A percentile compares a stretch with the other conserved stretches of the same genome.
Evolutionary conservation across 2,329 filamentous ascomycete species (phyloP).

Genomic region (Penicillium sp.): DNA sequence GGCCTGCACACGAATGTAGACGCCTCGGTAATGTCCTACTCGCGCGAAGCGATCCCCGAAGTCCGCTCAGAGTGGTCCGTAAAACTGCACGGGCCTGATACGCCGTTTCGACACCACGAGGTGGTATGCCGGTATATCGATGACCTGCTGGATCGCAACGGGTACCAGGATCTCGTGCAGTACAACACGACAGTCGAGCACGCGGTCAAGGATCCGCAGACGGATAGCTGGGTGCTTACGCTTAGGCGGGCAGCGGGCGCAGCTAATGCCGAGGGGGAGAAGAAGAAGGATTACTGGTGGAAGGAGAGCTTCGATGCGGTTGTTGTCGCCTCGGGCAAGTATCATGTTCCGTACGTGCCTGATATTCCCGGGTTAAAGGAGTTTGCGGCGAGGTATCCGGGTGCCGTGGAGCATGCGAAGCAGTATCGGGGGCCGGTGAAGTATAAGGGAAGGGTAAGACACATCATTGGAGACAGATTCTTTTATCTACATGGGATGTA

Average conservation of each 20-base stretch:
- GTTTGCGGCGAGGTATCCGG: slow-evolving; percentile 44
- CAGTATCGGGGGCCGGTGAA: slow-evolving; percentile 43
- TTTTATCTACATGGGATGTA: too few relatives aligned
- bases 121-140: slow-evolving; percentile 62
- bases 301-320: slow-evolving; percentile 66
- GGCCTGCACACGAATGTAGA: slow-evolving; percentile 70
- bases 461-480: not conserved
- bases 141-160: slow-evolving; percentile 58
- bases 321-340: slow-evolving; percentile 65
- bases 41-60: slow-evolving; percentile 59
- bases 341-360: slow-evolving; percentile 60
- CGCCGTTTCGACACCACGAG: slow-evolving; percentile 66
- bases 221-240: slow-evolving; percentile 58
- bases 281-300: slow-evolving; percentile 63
- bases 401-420: slow-evolving; percentile 48
- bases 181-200: slow-evolving; percentile 66
- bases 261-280: slow-evolving; percentile 27
- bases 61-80: slow-evolving; percentile 49
- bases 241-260: slow-evolving; percentile 45
- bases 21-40: slow-evolving; percentile 64
- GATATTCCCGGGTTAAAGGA: slow-evolving; percentile 48
- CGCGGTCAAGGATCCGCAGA: slow-evolving; percentile 54
- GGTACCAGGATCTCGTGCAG: slow-evolving; percentile 54
- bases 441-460: slow-evolving; percentile 44
- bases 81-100: slow-evolving; percentile 58